Evolutionary conservation across 2,329 filamentous ascomycete species (phyloP).

Genomic region (Truncatella angustata): DNA sequence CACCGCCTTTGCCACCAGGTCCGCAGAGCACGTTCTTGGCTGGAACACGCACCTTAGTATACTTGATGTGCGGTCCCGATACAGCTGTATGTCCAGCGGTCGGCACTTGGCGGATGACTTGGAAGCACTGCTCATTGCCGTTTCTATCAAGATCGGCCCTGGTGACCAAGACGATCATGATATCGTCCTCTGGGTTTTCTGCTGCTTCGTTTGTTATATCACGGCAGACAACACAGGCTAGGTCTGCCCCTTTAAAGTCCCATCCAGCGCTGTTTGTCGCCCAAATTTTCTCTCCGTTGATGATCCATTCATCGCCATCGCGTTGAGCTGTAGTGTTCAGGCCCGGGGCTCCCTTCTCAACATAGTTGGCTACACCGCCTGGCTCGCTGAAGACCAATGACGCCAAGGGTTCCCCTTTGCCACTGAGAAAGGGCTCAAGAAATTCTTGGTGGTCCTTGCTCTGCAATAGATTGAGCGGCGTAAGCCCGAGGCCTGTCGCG

Average conservation of each 20-base stretch:
- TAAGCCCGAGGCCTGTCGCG: conserved; percentile 50
- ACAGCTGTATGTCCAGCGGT: conserved; percentile 45
- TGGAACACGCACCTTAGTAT: conserved; percentile 46
- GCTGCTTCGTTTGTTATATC: conserved; percentile 21
- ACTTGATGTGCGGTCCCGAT: conserved; percentile 47
- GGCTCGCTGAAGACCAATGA: conserved; percentile 52
- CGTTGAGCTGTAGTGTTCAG: conserved; percentile 45
- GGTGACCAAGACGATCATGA: conserved; percentile 51
- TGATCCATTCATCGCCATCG: conserved; percentile 49
- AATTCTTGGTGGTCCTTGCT: conserved; percentile 36
- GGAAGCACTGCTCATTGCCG: conserved; percentile 34
- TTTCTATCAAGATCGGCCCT: conserved; percentile 45
- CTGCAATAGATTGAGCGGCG: conserved; percentile 46
- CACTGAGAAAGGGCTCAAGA: conserved; percentile 44
- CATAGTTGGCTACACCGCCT: conserved; percentile 48
- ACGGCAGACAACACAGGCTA: conserved; percentile 52
- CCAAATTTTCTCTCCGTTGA: conserved; percentile 55
- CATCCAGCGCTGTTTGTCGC: conserved; percentile 53
- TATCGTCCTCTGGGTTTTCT: conserved; percentile 23
- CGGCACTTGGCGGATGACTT: conserved; percentile 43
- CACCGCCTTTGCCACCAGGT: conserved; percentile 41
- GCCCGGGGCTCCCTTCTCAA: conserved; percentile 47
- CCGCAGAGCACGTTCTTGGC: conserved; percentile 42
- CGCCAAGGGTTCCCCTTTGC: conserved; percentile 44
- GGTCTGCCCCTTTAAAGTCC: conserved; percentile 50